Conservation (phyloP, 306 rosid genomes). For the Cucumis cinereus region DNA sequence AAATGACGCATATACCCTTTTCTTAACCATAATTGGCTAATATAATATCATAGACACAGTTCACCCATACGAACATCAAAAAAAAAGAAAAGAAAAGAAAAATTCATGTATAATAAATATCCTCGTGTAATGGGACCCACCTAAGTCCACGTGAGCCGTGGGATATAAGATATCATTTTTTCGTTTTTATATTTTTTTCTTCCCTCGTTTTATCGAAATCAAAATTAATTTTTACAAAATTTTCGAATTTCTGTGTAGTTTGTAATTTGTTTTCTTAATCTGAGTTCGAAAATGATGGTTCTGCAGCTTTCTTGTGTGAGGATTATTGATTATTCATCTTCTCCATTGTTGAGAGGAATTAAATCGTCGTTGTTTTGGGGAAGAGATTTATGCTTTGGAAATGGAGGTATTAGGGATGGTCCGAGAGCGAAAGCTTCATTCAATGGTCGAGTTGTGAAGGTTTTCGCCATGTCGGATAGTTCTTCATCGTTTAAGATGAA, state of each 20-base stretch:
- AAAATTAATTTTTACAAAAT: no score
- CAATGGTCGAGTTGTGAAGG: slow-evolving; percentile 21
- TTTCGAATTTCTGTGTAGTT: background rate
- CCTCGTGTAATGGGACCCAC: slow-evolving; percentile 12
- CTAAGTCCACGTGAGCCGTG: slow-evolving; percentile 26
- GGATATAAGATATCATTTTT: background rate
- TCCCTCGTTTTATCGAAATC: no score
- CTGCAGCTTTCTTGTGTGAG: slow-evolving; percentile 30
- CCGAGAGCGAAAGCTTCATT: background rate
- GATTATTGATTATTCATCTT: slow-evolving; percentile 16
- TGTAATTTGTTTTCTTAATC: background rate
- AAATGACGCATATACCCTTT: background rate
- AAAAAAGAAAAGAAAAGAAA: background rate
- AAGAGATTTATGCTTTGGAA: slow-evolving; percentile 10
- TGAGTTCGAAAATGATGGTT: slow-evolving; percentile 26
- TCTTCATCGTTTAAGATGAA: slow-evolving; percentile 50
- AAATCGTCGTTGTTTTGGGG: slow-evolving; percentile 31
- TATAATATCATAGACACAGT: no score
- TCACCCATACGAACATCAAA: background rate
- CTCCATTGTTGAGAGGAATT: slow-evolving; percentile 7
- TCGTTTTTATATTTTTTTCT: background rate
- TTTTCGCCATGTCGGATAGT: slow-evolving; percentile 34
- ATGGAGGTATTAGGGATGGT: background rate
- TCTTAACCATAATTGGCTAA: background rate
- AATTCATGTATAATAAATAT: background rate